Evolutionary conservation across 2,329 filamentous ascomycete species (phyloP), one percentile per base, ranked within the genome.

Genomic region (Penicillium sp.): DNA sequence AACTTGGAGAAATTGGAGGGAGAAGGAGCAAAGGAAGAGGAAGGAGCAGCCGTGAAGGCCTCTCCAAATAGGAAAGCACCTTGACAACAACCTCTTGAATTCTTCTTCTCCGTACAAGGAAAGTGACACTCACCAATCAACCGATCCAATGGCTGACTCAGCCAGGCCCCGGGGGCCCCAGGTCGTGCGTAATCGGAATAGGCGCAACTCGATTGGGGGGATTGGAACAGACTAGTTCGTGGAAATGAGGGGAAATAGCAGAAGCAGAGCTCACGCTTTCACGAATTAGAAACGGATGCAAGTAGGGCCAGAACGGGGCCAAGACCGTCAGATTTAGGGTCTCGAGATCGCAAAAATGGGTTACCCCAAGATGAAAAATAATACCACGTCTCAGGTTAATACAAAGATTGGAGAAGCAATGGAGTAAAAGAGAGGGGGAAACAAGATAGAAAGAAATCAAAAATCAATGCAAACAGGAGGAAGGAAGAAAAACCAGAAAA

Each of bases 61-160:
- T 46, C 47, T 54, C 50, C 54, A 48, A 57, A 29, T 50, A 52
- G 54, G 58, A 57, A 57, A 52, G 47, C 50, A 52, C 23, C 33
- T 14, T 29, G 5, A 19, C 10, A 39, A 14, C 39, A 42, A 31
- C 23, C 31, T 33, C 5, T 11, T 13, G 26, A 16, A 33, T 33
- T 13, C 14, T 33, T 45, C 48, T 19, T 19, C 19, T 19, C 19
- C 19, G 19, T 53, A 53, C 49, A 33, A 16, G 31, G 11, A 37
- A 37, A 31, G 16, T 50, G 39, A n/a, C 27, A 31, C 46, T 33
- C 44, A n/a, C 45, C 19, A 14, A 46, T 25, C 31, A 52, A 26
- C 31, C 37, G 10, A 44, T 27, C 3, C 39, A 52, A 25, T 13
- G 19, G 53, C 47, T 52, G 55, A 55, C 35, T 58, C 55, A 55